A percentile compares a stretch with the other conserved stretches of the same genome.
Evolutionary conservation across 2,329 filamentous ascomycete genomes (phyloP).

Genomic region (Thelonectria olida): DNA sequence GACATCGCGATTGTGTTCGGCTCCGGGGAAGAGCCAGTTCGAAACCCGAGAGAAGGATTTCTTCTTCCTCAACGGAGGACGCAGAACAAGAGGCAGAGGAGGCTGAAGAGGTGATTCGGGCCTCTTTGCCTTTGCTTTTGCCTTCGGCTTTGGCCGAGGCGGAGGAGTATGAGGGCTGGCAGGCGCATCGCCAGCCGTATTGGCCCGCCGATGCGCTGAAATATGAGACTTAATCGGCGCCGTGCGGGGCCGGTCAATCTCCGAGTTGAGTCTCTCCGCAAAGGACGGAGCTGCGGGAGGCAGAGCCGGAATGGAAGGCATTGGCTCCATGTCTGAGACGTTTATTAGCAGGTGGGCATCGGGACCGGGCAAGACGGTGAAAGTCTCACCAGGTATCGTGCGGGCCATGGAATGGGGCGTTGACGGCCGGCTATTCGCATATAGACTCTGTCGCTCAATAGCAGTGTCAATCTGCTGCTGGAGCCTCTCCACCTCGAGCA

Average conservation of each 20-base stretch:
- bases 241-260: conserved; percentile 49
- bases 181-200: conserved; percentile 42
- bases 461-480: conserved; percentile 68
- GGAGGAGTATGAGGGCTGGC: conserved; percentile 41
- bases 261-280: conserved; percentile 61
- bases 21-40: conserved; percentile 63
- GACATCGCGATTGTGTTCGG: conserved; percentile 49
- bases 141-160: conserved; percentile 17
- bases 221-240: conserved; percentile 47
- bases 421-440: conserved; percentile 61
- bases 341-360: conserved; percentile 27
- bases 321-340: conserved; percentile 55
- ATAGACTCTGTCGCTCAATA: conserved; percentile 69
- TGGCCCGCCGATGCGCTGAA: conserved; percentile 38
- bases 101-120: conserved; percentile 58
- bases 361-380: conserved; percentile 17
- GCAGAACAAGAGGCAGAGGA: conserved; percentile 66
- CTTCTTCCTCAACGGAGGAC: conserved; percentile 71
- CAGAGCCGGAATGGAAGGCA: conserved; percentile 66
- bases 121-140: conserved; percentile 21
- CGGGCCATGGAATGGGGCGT: conserved; percentile 55
- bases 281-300: conserved; percentile 67
- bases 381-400: conserved; percentile 44
- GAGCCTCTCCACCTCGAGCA: conserved; percentile 66
- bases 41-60: conserved; percentile 72